Conservation (phyloP, 1,284 basidiomycete genomes). For the Heterobasidion irregulare region DNA sequence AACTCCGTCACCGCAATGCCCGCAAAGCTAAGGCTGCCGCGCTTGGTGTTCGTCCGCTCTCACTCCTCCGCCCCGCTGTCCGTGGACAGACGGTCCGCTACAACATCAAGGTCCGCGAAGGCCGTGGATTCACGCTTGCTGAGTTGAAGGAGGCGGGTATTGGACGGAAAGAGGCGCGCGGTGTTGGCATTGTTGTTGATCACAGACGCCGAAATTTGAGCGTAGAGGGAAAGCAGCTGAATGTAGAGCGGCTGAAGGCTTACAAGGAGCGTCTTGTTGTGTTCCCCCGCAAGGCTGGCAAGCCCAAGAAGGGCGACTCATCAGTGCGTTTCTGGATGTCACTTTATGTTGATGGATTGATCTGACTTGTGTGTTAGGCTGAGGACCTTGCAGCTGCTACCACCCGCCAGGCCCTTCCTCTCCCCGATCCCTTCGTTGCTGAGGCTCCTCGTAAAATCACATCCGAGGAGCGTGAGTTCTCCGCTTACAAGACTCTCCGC, state of each 20-base stretch:
- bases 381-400: conserved; percentile 81
- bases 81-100: conserved; percentile 96
- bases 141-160: conserved; percentile 98
- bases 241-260: conserved; percentile 91
- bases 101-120: conserved; percentile 97
- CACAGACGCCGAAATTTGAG: conserved; percentile 96
- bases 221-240: conserved; percentile 95
- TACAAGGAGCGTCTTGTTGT: conserved; percentile 87
- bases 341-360: not conserved
- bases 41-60: conserved; percentile 89
- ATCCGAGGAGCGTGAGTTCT: conserved; percentile 82
- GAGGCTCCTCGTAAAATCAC: conserved; percentile 95
- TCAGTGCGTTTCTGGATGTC: conserved; percentile 47
- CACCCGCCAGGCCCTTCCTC: conserved; percentile 64
- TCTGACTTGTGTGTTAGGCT: conserved; percentile 37
- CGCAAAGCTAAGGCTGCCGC: conserved; percentile 89
- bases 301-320: conserved; percentile 94
- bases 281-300: conserved; percentile 94
- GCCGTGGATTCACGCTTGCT: conserved; percentile 91
- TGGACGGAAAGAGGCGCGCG: conserved; percentile 88
- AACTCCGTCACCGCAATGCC: conserved; percentile 91
- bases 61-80: conserved; percentile 93
- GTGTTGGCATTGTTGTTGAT: conserved; percentile 94
- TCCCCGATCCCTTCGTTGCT: conserved; percentile 59
- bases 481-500: conserved; percentile 89